A percentile compares a stretch with the other conserved stretches of the same genome.
Conservation (phyloP, 768 basidiomycete genomes). For the Kwoniella shandongensis region DNA sequence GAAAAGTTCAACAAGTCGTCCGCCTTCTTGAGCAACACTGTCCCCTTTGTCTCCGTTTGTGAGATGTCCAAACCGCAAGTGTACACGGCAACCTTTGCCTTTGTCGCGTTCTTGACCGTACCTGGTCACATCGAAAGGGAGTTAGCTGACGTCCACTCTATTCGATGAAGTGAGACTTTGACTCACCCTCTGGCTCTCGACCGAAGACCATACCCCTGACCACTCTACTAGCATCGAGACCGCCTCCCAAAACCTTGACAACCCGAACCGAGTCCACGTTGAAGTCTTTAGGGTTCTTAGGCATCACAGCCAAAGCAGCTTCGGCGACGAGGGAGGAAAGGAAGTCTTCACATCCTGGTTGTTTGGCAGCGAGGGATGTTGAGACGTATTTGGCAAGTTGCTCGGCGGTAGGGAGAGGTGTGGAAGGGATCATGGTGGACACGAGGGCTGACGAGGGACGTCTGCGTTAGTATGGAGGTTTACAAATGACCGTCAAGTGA, state of each 20-base stretch:
- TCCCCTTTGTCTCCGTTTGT: conserved; percentile 98
- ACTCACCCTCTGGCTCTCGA: conserved; percentile 84
- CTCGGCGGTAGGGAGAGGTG: conserved; percentile 71
- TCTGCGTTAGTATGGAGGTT: background rate
- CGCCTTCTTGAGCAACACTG: conserved; percentile 89
- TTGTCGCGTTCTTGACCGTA: conserved; percentile 73
- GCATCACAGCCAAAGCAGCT: conserved; percentile 87
- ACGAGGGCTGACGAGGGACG: conserved; percentile 36
- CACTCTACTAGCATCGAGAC: conserved; percentile 76
- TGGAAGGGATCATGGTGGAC: conserved; percentile 19
- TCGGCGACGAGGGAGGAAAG: conserved; percentile 84
- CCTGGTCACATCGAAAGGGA: conserved; percentile 56
- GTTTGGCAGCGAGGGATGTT: conserved; percentile 93
- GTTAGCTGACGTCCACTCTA: conserved; percentile 4
- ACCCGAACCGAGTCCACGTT: conserved; percentile 98
- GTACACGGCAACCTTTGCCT: conserved; percentile 92
- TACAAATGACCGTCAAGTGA: too few relatives aligned
- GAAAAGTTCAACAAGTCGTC: conserved; percentile 98
- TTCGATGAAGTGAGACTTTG: background rate
- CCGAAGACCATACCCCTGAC: conserved; percentile 98
- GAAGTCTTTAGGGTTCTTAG: conserved; percentile 74
- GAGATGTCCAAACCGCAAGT: conserved; percentile 88
- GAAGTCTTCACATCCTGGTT: conserved; percentile 87
- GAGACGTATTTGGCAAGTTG: conserved; percentile 71
- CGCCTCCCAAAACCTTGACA: conserved; percentile 97